phyloP scores from a whole-genome alignment of 495 filamentous ascomycete species.

The Talaromyces liani region DNA sequence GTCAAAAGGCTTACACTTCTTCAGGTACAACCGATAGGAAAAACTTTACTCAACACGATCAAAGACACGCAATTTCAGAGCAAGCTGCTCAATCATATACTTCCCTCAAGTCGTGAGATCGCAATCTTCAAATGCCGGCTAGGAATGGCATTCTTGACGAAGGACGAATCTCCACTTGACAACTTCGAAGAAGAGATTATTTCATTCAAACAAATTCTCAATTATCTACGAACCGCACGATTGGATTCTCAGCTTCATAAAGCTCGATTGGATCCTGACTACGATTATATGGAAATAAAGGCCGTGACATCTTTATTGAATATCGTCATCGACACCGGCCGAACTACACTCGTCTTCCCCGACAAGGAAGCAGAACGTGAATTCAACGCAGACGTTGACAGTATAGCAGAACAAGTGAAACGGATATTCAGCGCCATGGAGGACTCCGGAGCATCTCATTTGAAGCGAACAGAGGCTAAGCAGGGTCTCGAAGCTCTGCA shows the following conservation, averaged over 20 bases:
- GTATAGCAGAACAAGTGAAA: conserved; percentile 53
- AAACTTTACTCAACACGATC: conserved; percentile 43
- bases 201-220: conserved; percentile 41
- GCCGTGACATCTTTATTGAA: conserved; percentile 61
- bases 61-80: conserved; percentile 46
- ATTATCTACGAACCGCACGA: conserved; percentile 41
- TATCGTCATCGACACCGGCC: conserved; percentile 63
- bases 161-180: conserved; percentile 37
- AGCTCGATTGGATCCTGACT: conserved; percentile 28
- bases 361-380: conserved; percentile 31
- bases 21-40: conserved; percentile 48
- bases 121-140: conserved; percentile 64
- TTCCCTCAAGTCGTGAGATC: conserved; percentile 44
- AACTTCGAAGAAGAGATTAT: conserved; percentile 37
- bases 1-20: conserved; percentile 15
- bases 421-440: conserved; percentile 62
- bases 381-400: conserved; percentile 67
- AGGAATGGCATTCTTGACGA: conserved; percentile 62
- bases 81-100: conserved; percentile 51
- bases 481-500: conserved; percentile 61
- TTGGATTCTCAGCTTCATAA: conserved; percentile 38
- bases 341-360: conserved; percentile 19
- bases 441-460: conserved; percentile 64
- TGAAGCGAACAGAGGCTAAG: conserved; percentile 68
- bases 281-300: conserved; percentile 60